These are phyloP conservation scores for Aspergillus tubingensis DNA, from an alignment of 2,329 filamentous ascomycete species.

Conservation along the genomic window DNA sequence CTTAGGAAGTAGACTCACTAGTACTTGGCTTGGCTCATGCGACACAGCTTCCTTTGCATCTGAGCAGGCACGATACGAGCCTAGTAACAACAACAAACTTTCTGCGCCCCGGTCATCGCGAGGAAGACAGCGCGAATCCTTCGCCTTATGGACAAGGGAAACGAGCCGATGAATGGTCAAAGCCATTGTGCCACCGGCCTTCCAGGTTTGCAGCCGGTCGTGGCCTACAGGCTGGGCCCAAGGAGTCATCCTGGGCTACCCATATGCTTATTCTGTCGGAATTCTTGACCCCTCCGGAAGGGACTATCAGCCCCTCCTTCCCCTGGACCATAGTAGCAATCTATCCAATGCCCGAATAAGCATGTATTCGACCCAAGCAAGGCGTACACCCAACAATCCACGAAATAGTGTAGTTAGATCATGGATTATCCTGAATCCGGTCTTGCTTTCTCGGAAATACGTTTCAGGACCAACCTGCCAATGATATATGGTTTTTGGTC, in stretches of 20 bases:
- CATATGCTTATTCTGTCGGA: slow-evolving; percentile 17
- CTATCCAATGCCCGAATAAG: slow-evolving; percentile 8
- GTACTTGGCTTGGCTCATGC: neutral
- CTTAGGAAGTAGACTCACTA: neutral
- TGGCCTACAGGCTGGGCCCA: neutral
- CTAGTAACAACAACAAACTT: neutral
- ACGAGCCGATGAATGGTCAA: neutral
- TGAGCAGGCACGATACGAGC: slow-evolving; percentile 5
- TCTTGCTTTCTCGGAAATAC: slow-evolving; percentile 10
- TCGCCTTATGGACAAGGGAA: neutral
- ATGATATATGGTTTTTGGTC: slow-evolving; percentile 17
- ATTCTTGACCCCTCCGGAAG: slow-evolving; percentile 22
- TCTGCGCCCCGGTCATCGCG: neutral
- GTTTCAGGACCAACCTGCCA: slow-evolving; percentile 10
- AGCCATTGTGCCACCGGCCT: neutral
- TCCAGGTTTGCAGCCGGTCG: neutral
- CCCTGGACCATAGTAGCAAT: slow-evolving; percentile 19
- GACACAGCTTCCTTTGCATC: neutral
- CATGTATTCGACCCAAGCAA: slow-evolving; percentile 13
- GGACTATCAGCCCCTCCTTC: slow-evolving; percentile 24
- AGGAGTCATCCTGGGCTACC: slow-evolving; percentile 7
- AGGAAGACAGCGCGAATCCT: neutral
- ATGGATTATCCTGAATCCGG: slow-evolving; percentile 4
- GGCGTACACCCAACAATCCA: neutral
- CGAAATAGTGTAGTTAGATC: neutral